Base-by-base conservation (phyloP, 2,329 filamentous ascomycete species). In the Fusarium armeniacum region DNA sequence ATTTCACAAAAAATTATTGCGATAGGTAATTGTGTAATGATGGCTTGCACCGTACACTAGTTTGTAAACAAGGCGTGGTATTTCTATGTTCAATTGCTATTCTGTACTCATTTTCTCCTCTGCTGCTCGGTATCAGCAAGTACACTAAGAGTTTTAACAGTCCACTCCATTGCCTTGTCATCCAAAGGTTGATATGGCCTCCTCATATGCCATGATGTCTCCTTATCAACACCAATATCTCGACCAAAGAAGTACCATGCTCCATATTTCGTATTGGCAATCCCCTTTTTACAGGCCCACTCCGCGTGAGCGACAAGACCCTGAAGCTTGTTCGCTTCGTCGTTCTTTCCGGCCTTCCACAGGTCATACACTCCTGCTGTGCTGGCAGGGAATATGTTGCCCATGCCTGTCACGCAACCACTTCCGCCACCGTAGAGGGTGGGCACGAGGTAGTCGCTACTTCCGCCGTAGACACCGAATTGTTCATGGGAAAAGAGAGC, bases 231-330 rank as follows among this genome's bases (percentile, higher is more conserved):
- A 0, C 82, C 83, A 6, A 83, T 68, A 1, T 72, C 67, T 12
- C 72, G 76, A 0, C 83, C 83, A 0, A 83, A 66, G 64, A 81
- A 84, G 62, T 80, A 75, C 71, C 80, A 82, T 0, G 81, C 79
- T 8, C 80, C 83, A 55, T 81, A 85, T 67, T 85, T 85, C 0
- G 83, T 85, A 10, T 78, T 74, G 1, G 81, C 78, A 26, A 85
- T 79, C 0, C 81, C 79, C 73, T 85, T 84, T 71, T 85, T 85
- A 65, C 83, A 85, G 0, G 83, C 83, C 79, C 82, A 83, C 64
- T 85, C 83, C 1, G 83, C 83, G 49, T 82, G 80, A 2, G 83
- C 82, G 0, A 85, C 80, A 5, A 80, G 63, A 5, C 79, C 79
- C 49, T 85, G 83, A 30, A 84, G 69, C 28, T 70, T 73, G 22